Evolutionary conservation across 2,329 filamentous ascomycete species (phyloP).

Genomic region (Fonsecaea nubica): DNA sequence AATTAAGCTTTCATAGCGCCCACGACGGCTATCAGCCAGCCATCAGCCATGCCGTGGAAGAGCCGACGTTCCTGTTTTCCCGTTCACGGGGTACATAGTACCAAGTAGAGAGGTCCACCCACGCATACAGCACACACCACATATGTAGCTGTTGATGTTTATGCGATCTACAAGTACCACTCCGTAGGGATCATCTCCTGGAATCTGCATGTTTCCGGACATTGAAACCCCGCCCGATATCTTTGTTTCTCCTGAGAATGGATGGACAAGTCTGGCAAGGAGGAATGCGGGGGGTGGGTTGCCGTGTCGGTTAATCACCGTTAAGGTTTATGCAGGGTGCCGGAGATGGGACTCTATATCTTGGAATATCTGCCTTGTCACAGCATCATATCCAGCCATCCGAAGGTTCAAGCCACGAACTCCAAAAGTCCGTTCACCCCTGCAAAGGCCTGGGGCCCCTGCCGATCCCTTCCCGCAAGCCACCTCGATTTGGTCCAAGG

Average conservation of each 20-base stretch:
- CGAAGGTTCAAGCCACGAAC: not conserved
- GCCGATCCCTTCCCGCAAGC: no score
- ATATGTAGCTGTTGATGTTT: not conserved
- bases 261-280: not conserved
- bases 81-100: no score
- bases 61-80: no score
- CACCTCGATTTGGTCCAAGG: no score
- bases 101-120: not conserved
- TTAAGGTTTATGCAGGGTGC: not conserved
- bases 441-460: no score
- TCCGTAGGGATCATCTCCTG: not conserved
- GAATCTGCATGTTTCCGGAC: not conserved
- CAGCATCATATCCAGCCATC: not conserved
- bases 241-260: not conserved
- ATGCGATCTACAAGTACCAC: not conserved
- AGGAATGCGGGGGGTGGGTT: not conserved
- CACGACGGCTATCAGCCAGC: no score
- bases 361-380: not conserved
- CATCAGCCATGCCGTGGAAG: no score
- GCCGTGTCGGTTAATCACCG: not conserved
- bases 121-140: not conserved
- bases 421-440: not conserved
- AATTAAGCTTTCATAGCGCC: no score
- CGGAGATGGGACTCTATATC: not conserved
- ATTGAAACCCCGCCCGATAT: not conserved